Conservation (phyloP, 75 land plant genomes). For the Cunninghamia lanceolata region DNA sequence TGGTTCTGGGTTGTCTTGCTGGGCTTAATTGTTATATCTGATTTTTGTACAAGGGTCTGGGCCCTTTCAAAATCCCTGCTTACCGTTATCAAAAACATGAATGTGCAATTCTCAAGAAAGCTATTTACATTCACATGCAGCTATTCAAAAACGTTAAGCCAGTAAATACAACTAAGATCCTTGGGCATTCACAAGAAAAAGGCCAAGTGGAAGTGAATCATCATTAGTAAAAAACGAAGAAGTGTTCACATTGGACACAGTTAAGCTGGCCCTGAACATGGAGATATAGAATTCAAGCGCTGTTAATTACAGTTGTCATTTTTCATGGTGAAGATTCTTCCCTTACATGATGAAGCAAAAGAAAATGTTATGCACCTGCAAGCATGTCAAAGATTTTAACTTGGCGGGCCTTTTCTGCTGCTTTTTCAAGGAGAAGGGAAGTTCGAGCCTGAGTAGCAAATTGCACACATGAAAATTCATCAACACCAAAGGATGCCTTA, state of each 20-base stretch:
- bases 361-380: conserved; percentile 28
- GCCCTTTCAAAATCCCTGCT: too few species aligned
- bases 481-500: not conserved
- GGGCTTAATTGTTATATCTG: too few species aligned
- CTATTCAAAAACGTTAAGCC: not conserved
- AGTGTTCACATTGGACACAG: not conserved
- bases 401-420: conserved; percentile 41
- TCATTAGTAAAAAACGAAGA: not conserved
- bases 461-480: not conserved
- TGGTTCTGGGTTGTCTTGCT: too few species aligned
- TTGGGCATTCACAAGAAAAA: not conserved
- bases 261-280: not conserved
- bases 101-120: not conserved
- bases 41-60: too few species aligned
- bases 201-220: not conserved
- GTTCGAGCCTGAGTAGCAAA: conserved; percentile 32
- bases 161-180: not conserved
- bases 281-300: not conserved
- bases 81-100: too few species aligned
- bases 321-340: not conserved
- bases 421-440: conserved; percentile 32
- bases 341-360: not conserved
- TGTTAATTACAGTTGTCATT: not conserved
- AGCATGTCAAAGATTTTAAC: conserved; percentile 33
- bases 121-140: not conserved